These are phyloP conservation scores for Aspergillus nomiae DNA, from an alignment of 2,329 filamentous ascomycete genomes.

Conservation along the genomic window DNA sequence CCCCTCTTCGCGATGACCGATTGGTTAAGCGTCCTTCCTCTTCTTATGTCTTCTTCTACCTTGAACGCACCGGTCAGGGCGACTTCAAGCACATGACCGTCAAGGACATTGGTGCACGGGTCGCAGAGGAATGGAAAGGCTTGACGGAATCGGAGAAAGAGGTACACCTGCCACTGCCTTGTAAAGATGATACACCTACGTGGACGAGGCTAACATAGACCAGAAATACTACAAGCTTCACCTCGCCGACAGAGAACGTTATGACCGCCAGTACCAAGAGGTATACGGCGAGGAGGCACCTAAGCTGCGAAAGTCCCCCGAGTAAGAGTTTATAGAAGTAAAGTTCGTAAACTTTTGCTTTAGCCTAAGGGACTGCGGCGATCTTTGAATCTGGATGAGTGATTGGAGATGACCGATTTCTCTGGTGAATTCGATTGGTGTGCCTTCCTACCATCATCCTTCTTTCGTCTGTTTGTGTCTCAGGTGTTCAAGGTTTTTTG, in stretches of 20 bases:
- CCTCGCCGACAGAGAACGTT: constrained; percentile 34
- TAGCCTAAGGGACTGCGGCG: neutral
- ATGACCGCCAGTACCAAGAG: constrained; percentile 36
- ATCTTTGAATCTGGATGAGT: neutral
- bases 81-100: constrained; percentile 53
- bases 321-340: neutral
- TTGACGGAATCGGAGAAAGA: constrained; percentile 38
- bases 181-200: neutral
- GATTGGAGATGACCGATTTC: neutral
- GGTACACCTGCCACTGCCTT: constrained; percentile 23
- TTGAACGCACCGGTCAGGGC: constrained; percentile 48
- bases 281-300: constrained; percentile 36
- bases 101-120: constrained; percentile 33
- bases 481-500: neutral
- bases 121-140: constrained; percentile 28
- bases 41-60: constrained; percentile 48
- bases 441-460: neutral
- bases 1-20: constrained; percentile 56
- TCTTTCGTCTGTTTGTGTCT: neutral
- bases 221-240: constrained; percentile 33
- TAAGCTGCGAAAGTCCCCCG: neutral
- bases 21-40: constrained; percentile 46
- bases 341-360: neutral
- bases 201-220: constrained; percentile 13
- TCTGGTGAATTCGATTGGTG: no score